phyloP scores from a whole-genome alignment of 1,284 basidiomycete genomes.

The Hymenochaete sp. region DNA sequence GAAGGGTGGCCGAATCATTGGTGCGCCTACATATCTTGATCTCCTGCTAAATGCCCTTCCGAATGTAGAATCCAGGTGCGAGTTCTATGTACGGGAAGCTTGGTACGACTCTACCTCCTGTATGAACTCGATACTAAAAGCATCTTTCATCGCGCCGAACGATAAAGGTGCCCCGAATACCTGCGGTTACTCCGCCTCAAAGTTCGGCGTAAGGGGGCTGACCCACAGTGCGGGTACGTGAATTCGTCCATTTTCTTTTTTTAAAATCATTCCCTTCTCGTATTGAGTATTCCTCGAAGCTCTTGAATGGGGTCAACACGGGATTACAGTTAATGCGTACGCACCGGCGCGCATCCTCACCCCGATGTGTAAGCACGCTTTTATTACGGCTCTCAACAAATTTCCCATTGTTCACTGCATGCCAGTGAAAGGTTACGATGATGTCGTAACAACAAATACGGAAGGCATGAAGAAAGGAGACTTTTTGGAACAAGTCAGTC shows the following conservation, averaged over 20 bases:
- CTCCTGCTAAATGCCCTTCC: not conserved
- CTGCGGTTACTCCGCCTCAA: conserved; percentile 12
- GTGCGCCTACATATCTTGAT: conserved; percentile 1
- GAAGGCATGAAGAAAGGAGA: conserved; percentile 10
- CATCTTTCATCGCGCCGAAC: not conserved
- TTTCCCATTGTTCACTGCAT: not conserved
- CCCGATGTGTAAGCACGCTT: conserved; percentile 8
- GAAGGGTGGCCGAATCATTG: conserved; percentile 16
- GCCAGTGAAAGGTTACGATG: conserved; percentile 9
- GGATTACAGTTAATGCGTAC: conserved; percentile 26
- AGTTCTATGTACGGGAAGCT: conserved; percentile 11
- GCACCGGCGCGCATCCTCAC: conserved; percentile 20
- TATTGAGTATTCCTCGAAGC: conserved; percentile 8
- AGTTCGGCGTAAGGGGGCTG: conserved; percentile 11
- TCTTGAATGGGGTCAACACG: conserved; percentile 17
- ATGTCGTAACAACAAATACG: conserved; percentile 3
- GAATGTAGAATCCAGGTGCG: conserved; percentile 5
- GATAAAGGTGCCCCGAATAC: conserved; percentile 7
- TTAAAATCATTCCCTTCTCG: too few species aligned
- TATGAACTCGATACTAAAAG: too few species aligned
- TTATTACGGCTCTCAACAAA: not conserved
- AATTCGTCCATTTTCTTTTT: too few species aligned
- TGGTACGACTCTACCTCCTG: not conserved
- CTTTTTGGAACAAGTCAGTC: conserved; percentile 7
- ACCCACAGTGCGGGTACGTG: conserved; percentile 14